Evolutionary conservation across 1,284 basidiomycete genomes (phyloP), one percentile per base, ranked within the genome.

Genomic region (Cutaneotrichosporon cutaneum): DNA sequence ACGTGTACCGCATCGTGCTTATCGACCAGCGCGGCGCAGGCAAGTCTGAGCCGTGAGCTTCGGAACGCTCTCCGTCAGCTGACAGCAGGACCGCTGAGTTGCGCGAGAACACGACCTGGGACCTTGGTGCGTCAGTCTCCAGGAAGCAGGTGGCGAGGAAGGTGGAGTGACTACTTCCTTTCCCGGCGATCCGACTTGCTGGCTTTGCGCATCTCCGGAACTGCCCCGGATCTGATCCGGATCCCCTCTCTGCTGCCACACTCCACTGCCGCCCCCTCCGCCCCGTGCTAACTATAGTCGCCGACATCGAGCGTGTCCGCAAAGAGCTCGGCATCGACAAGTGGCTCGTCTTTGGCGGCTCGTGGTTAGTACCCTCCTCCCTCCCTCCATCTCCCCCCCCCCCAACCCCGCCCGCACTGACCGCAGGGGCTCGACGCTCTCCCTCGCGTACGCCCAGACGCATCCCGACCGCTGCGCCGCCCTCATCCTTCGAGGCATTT

Each of bases 91-190:
- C 81, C 48, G 91, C 92, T 10, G 89, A 82, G 44, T 79, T 90
- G 1, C 87, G 89, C 68, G 88, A 93, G 64, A 97, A 97, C 78
- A 96, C 92, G 2, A 96, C 94, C 0, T 95, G 92, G 92, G 89
- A 94, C 74, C 85, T 97, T 7, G 56, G 56, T 58, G 56, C 27
- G 56, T 51, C 8, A 13, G 18, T 8, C 10, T 9, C 11, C n/a
- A n/a, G n/a, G 26, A 18, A 50, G 50, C 30, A 32, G 27, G 5
- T n/a, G 18, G 13, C 30, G 27, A 18, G 27, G 30, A 18, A 32
- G 21, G 24, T 8, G 16, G 11, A 47, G 21, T n/a, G n/a, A 22
- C n/a, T 4, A 22, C 13, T 39, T 39, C 36, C 9, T 39, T 39
- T 14, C 36, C 6, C 14, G n/a, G n/a, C n/a, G n/a, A n/a, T n/a